Evolutionary conservation across 2,329 filamentous ascomycete species (phyloP), one percentile per base, ranked within the genome.

Genomic region (Pyricularia pennisetigena): DNA sequence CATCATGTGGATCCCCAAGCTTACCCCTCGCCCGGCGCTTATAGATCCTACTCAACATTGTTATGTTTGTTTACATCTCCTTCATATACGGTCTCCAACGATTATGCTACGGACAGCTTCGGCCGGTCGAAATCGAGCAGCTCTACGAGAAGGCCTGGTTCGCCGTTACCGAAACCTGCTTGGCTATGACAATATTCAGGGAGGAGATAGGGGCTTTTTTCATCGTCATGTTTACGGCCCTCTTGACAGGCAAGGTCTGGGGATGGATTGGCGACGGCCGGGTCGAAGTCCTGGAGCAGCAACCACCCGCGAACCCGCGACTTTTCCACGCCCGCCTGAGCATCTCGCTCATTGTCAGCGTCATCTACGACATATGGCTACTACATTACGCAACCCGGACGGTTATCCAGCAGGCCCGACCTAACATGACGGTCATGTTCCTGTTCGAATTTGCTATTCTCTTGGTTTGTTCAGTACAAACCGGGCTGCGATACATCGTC

Each of bases 401-500:
- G 0, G 94, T 98, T 35, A 88, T 97, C 66, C 88, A 91, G 69
- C 89, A 96, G 76, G 92, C 94, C 2, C 86, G 91, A n/a, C 93
- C 94, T 0, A 95, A 96, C 69, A 98, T 99, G 91, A 99, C 98
- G 93, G 93, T 99, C 71, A 98, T 99, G 93, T 99, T 99, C 75
- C 88, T 96, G 6, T 99, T 99, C 74, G 95, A 99, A 78, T 98
- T 98, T 75, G 94, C 94, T 54, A 89, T 99, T 62, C 81, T 98
- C 70, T 85, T 88, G 2, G 90, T 96, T 10, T 89, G 89, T 67
- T 97, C 94, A 0, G 82, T 88, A 67, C 93, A 94, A 65, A 97
- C 93, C 0, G 85, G 87, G 1, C 82, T 88, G 68, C 88, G 94
- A 69, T 99, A 99, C 78, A 78, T 86, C 24, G 85, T 98, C 66